Evolutionary conservation across 441 rosid genomes (phyloP).

Genomic region (Gossypium davidsonii): DNA sequence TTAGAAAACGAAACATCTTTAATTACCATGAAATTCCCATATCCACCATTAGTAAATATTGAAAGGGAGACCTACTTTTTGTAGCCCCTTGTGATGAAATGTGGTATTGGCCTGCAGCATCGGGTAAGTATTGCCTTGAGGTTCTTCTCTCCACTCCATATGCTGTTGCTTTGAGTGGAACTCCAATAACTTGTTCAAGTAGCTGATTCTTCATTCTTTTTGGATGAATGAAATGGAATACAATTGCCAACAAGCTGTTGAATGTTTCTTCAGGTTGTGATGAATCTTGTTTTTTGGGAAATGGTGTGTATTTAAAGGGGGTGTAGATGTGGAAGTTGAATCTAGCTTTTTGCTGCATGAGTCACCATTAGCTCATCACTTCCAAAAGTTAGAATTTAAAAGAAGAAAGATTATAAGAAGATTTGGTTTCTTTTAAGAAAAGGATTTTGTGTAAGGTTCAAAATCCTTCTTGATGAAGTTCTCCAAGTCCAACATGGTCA

Average conservation of each 20-base stretch:
- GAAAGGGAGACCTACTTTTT: conserved; percentile 14
- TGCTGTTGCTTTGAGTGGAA: conserved; percentile 6
- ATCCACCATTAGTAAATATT: background rate
- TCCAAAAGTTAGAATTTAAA: background rate
- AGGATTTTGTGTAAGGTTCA: background rate
- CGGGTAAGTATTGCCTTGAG: conserved; percentile 9
- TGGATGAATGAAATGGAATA: background rate
- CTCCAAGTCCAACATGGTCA: background rate
- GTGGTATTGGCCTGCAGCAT: conserved; percentile 2
- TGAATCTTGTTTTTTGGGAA: background rate
- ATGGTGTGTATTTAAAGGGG: conserved; percentile 12
- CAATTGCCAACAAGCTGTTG: background rate
- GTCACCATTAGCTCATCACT: conserved; percentile 20
- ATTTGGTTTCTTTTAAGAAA: conserved; percentile 13
- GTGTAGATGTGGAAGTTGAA: background rate
- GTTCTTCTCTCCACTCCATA: background rate
- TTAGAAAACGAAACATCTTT: background rate
- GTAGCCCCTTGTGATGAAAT: conserved; percentile 16
- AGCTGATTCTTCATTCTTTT: background rate
- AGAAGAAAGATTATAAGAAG: background rate
- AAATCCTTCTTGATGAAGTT: conserved; percentile 8
- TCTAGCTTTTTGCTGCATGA: conserved; percentile 15
- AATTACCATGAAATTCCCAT: background rate
- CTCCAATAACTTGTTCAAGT: conserved; percentile 9
- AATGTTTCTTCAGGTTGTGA: background rate